Evolutionary conservation across 768 basidiomycete genomes (phyloP), one percentile per base, ranked within the genome.

Genomic region (Daedaleopsis sinensis): DNA sequence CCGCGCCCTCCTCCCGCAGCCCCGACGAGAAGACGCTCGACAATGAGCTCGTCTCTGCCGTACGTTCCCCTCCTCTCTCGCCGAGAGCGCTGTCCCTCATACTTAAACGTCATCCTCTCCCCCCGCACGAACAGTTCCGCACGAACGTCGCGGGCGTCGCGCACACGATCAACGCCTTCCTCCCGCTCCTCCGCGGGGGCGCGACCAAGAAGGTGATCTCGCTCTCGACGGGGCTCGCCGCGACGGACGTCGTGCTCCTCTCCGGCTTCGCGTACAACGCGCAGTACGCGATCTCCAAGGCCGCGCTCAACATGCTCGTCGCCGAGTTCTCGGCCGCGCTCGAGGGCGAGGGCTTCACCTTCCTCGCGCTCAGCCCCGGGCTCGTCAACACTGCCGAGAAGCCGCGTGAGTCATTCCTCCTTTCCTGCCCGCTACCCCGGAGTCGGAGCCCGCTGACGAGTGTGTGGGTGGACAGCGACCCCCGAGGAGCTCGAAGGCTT

Each of bases 311-410:
- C 58, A 70, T 78, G 69, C 75, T 68, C 23, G 64, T 72, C 12
- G 74, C 71, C 18, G 77, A 79, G 62, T 80, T 76, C 58, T 75
- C 78, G 3, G 49, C 43, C 19, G 55, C 48, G 61, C 50, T 55
- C 42, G 55, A 48, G 24, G 51, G 61, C 5, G 75, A 79, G 51
- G 77, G 76, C 18, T 68, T 78, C 59, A 49, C 71, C 2, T 76
- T 78, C 71, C 67, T 79, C 16, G 65, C 74, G 5, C 57, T 79
- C 55, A 74, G 73, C 55, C 78, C 79, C 4, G 79, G 78, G 5
- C 16, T 77, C 8, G 78, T 79, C 8, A 65, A 77, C 57, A 77
- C 75, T n/a, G 44, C 65, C 13, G 47, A 57, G 57, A 60, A 46
- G 16, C 55, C 62, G 1, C 59, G 65, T 68, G 52, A 59, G 65